Evolutionary conservation across 192 early-diverging fungal genomes (phyloP).

Genomic region (Dispira parvispora): DNA sequence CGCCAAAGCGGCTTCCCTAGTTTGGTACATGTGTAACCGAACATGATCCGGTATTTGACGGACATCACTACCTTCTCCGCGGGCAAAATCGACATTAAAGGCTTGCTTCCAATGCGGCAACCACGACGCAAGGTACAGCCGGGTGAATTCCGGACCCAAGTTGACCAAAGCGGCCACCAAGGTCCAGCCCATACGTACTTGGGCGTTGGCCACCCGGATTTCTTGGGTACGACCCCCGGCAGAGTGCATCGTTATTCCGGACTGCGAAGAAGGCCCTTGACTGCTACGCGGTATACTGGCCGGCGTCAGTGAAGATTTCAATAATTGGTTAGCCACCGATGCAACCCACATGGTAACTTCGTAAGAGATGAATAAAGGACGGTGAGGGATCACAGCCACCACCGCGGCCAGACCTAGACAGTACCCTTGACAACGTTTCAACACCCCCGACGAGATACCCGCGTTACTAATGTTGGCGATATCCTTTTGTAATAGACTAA

Average conservation of each 20-base stretch:
- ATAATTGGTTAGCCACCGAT: slow-evolving; percentile 51
- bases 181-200: slow-evolving; percentile 61
- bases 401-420: slow-evolving; percentile 46
- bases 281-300: neutral
- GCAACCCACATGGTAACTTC: slow-evolving; percentile 67
- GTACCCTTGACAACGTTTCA: slow-evolving; percentile 39
- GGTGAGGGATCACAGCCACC: slow-evolving; percentile 44
- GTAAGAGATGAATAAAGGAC: slow-evolving; percentile 53
- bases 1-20: slow-evolving; percentile 45
- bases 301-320: slow-evolving; percentile 33
- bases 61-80: neutral
- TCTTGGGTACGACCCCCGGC: slow-evolving; percentile 26
- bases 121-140: slow-evolving; percentile 58
- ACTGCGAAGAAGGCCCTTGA: neutral
- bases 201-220: slow-evolving; percentile 33
- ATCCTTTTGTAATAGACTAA: slow-evolving; percentile 57
- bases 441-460: slow-evolving; percentile 21
- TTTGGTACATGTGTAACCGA: slow-evolving; percentile 21
- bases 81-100: slow-evolving; percentile 26
- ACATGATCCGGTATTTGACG: neutral
- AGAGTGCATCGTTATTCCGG: no score
- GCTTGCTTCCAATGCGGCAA: slow-evolving; percentile 63
- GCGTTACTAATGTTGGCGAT: slow-evolving; percentile 37
- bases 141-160: slow-evolving; percentile 67
- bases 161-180: slow-evolving; percentile 57